Percentiles rank a stretch among this genome's conserved stretches.
These are phyloP conservation scores for Geotrichum klebahnii DNA, from an alignment of 1,139 yeast genomes.

Conservation along the genomic window DNA sequence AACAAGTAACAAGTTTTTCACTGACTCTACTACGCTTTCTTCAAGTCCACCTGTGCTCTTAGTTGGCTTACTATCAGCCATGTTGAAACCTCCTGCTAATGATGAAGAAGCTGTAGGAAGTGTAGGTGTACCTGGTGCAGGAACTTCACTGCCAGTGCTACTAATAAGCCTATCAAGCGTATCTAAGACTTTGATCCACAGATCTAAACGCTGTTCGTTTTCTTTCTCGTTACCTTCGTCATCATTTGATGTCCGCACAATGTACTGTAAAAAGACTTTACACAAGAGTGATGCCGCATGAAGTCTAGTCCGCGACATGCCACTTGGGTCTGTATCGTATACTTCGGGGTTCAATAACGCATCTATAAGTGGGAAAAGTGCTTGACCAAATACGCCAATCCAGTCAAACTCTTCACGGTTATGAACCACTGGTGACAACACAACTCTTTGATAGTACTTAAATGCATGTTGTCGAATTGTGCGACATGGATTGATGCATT, in stretches of 20 bases:
- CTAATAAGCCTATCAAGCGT: conserved; percentile 48
- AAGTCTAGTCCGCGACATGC: conserved; percentile 60
- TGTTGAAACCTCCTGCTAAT: not conserved
- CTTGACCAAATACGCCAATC: conserved; percentile 55
- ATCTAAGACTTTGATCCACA: conserved; percentile 48
- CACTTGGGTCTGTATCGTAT: conserved; percentile 57
- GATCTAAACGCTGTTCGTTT: conserved; percentile 35
- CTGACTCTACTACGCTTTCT: conserved; percentile 59
- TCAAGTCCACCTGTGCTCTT: conserved; percentile 36
- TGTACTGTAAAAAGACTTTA: conserved; percentile 64
- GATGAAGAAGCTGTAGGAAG: not conserved
- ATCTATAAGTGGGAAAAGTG: conserved; percentile 68
- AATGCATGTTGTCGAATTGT: conserved; percentile 65
- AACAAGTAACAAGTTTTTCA: conserved; percentile 56
- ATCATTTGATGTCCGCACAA: conserved; percentile 32
- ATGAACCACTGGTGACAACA: conserved; percentile 42
- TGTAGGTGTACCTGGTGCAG: not conserved
- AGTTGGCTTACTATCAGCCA: conserved; percentile 5
- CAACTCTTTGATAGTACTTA: conserved; percentile 48
- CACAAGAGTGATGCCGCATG: conserved; percentile 66
- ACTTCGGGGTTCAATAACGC: conserved; percentile 66
- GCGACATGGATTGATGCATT: conserved; percentile 82
- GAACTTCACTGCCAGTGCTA: conserved; percentile 28
- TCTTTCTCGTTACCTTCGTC: conserved; percentile 38
- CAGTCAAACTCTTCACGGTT: conserved; percentile 42